Conservation (phyloP, 352 stramenopile species). For the Blastocystis sp. region DNA sequence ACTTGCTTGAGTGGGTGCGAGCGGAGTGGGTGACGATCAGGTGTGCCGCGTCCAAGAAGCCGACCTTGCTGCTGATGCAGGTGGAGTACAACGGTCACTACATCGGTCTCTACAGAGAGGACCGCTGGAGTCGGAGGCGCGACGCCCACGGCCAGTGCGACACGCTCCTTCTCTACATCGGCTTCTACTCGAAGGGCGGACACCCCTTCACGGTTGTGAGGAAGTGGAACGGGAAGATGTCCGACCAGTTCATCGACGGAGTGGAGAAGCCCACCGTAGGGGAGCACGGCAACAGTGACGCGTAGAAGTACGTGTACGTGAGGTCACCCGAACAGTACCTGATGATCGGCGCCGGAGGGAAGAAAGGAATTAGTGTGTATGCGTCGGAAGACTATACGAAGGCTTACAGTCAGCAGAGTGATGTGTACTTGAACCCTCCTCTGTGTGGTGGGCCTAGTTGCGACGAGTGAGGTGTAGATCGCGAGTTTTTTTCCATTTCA, state of each 20-base stretch:
- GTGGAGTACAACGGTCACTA: slow-evolving; percentile 54
- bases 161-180: slow-evolving; percentile 48
- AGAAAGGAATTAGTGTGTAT: slow-evolving; percentile 67
- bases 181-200: neutral
- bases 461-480: slow-evolving; percentile 12
- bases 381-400: slow-evolving; percentile 62
- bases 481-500: slow-evolving; percentile 64
- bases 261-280: slow-evolving; percentile 69
- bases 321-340: slow-evolving; percentile 24
- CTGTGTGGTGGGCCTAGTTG: slow-evolving; percentile 21
- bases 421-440: slow-evolving; percentile 60
- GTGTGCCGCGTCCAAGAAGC: neutral
- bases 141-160: slow-evolving; percentile 28
- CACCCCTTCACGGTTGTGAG: neutral
- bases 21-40: neutral
- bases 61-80: slow-evolving; percentile 51
- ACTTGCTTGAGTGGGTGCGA: slow-evolving; percentile 34
- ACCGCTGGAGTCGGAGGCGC: slow-evolving; percentile 8
- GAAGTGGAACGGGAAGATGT: slow-evolving; percentile 48
- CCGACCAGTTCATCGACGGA: slow-evolving; percentile 47
- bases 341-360: slow-evolving; percentile 64
- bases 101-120: slow-evolving; percentile 61
- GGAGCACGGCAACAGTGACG: neutral
- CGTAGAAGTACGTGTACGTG: slow-evolving; percentile 69
- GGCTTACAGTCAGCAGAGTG: slow-evolving; percentile 66